Evolutionary conservation across 2,329 filamentous ascomycete species (phyloP).

Genomic region (Verticillium tricorpus): DNA sequence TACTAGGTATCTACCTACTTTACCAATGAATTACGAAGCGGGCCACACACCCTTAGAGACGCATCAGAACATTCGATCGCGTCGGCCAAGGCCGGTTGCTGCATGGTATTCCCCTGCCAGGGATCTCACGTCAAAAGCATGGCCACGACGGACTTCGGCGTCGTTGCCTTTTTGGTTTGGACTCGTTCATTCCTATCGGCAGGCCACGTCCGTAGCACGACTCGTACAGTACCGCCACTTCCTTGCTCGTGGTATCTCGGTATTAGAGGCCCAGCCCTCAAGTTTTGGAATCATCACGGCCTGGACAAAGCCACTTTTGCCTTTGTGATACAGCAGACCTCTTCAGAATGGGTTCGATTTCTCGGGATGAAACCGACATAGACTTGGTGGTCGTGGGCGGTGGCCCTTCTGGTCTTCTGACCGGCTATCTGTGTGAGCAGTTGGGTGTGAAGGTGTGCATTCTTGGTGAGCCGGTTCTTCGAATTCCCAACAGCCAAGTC

Average conservation of each 20-base stretch:
- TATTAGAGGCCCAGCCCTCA: background rate
- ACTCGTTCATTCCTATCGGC: background rate
- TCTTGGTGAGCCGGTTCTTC: conserved; percentile 22
- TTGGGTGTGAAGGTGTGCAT: conserved; percentile 36
- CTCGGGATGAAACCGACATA: conserved; percentile 14
- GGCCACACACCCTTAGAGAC: background rate
- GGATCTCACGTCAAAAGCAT: too few relatives aligned
- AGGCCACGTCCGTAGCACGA: background rate
- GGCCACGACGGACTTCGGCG: background rate
- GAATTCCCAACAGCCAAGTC: background rate
- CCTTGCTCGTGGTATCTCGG: background rate
- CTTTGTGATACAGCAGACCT: background rate
- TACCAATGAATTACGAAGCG: background rate
- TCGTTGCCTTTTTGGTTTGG: background rate
- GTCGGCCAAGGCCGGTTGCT: too few relatives aligned
- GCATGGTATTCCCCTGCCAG: too few relatives aligned
- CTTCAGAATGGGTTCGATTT: conserved; percentile 9
- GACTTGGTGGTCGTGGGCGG: conserved; percentile 34
- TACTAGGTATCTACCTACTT: background rate
- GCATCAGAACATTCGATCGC: background rate
- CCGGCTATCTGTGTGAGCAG: conserved; percentile 35
- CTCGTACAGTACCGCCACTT: background rate
- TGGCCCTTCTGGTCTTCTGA: conserved; percentile 42
- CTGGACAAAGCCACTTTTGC: background rate
- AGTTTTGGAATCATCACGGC: background rate